These are phyloP conservation scores for Chaetomium tenue DNA, from an alignment of 495 filamentous ascomycete genomes.

Conservation along the genomic window DNA sequence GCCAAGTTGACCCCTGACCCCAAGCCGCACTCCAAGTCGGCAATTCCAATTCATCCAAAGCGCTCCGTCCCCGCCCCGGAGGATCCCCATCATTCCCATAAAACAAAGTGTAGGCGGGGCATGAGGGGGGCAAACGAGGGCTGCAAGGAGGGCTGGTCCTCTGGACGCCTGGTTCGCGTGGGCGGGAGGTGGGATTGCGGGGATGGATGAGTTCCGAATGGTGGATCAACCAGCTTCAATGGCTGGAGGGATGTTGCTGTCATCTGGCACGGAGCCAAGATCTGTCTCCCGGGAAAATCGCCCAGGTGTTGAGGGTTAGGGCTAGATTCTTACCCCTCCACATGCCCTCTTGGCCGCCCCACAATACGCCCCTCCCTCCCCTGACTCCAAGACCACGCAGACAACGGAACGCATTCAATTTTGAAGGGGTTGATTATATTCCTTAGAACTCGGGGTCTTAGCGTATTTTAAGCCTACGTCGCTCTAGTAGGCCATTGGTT, in stretches of 20 bases:
- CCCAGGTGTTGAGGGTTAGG: no score
- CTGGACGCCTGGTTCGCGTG: background rate
- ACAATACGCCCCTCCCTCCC: no score
- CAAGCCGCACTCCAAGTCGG: background rate
- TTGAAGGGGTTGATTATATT: no score
- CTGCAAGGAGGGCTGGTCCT: background rate
- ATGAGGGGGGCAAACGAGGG: background rate
- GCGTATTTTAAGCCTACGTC: no score
- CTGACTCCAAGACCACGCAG: no score
- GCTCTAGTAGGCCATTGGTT: no score
- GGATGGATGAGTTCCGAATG: background rate
- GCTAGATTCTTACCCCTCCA: no score
- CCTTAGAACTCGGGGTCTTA: no score
- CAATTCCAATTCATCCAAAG: slow-evolving; percentile 6
- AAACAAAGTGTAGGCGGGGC: no score
- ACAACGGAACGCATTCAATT: no score
- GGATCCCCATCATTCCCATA: background rate
- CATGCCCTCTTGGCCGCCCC: no score
- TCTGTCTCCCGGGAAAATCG: background rate
- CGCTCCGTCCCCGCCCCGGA: background rate
- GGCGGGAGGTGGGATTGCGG: background rate
- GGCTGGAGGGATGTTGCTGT: background rate
- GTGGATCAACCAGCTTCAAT: background rate
- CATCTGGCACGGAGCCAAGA: background rate
- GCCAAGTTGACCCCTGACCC: background rate